A percentile compares a stretch with the other conserved stretches of the same genome.
Conservation (phyloP, 1,284 basidiomycete species). For the Abortiporus biennis region DNA sequence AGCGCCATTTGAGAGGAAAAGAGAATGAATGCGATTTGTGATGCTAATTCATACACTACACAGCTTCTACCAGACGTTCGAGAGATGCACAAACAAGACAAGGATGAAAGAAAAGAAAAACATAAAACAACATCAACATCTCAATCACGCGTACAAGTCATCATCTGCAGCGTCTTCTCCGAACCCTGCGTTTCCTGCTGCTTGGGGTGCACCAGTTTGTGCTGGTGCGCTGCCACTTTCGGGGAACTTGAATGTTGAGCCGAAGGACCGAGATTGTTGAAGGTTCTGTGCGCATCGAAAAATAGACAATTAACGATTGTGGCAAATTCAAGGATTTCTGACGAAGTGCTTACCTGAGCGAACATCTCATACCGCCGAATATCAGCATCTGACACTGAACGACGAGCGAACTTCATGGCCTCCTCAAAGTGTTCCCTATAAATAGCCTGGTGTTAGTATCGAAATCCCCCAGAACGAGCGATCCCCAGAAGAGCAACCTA, state of each 20-base stretch:
- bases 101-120: not conserved
- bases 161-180: slow-evolving; percentile 79
- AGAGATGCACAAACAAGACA: not conserved
- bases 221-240: slow-evolving; percentile 44
- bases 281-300: slow-evolving; percentile 77
- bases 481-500: slow-evolving; percentile 26
- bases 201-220: slow-evolving; percentile 17
- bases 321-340: too few relatives aligned
- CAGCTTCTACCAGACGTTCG: not conserved
- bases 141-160: slow-evolving; percentile 75
- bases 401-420: slow-evolving; percentile 91
- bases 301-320: not conserved
- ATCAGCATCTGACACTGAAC: slow-evolving; percentile 91
- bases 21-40: too few relatives aligned
- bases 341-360: slow-evolving; percentile 48
- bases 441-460: not conserved
- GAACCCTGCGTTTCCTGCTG: slow-evolving; percentile 73
- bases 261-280: slow-evolving; percentile 84
- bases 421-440: slow-evolving; percentile 91
- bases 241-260: slow-evolving; percentile 96
- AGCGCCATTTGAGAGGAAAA: too few relatives aligned
- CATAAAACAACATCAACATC: not conserved
- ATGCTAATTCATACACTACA: not conserved
- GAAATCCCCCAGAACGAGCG: too few relatives aligned
- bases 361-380: slow-evolving; percentile 95